Evolutionary conservation across 805 yeast genomes (phyloP).

Genomic region (Cyberlindnera xishuangbannaensis): DNA sequence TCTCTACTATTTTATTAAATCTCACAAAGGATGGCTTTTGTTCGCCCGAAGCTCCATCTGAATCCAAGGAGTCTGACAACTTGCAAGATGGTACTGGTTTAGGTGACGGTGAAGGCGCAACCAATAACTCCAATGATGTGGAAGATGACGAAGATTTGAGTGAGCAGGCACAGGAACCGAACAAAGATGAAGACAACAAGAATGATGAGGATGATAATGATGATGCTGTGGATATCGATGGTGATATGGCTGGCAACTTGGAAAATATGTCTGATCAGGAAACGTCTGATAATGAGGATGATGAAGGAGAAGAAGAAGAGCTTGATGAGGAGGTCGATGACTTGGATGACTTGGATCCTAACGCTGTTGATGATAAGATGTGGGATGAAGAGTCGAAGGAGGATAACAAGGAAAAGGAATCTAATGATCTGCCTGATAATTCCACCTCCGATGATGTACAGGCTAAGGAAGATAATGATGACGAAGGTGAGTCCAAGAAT

Average conservation of each 20-base stretch:
- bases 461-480: slow-evolving; percentile 33
- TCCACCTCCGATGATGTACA: slow-evolving; percentile 41
- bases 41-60: slow-evolving; percentile 72
- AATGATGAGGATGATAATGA: slow-evolving; percentile 62
- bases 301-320: slow-evolving; percentile 62
- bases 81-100: slow-evolving; percentile 83
- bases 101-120: slow-evolving; percentile 91
- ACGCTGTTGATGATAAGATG: slow-evolving; percentile 94
- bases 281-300: slow-evolving; percentile 44
- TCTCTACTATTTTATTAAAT: slow-evolving; percentile 49
- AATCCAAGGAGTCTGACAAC: slow-evolving; percentile 57
- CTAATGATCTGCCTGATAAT: slow-evolving; percentile 62
- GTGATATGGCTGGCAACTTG: slow-evolving; percentile 94
- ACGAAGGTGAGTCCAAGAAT: slow-evolving; percentile 17
- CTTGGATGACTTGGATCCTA: slow-evolving; percentile 85
- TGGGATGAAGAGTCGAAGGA: slow-evolving; percentile 92
- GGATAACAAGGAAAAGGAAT: slow-evolving; percentile 72
- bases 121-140: slow-evolving; percentile 73
- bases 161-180: slow-evolving; percentile 63
- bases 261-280: slow-evolving; percentile 61
- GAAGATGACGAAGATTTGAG: slow-evolving; percentile 88
- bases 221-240: slow-evolving; percentile 90
- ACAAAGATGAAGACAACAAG: slow-evolving; percentile 66
- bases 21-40: slow-evolving; percentile 85
- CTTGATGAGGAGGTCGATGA: slow-evolving; percentile 87